Base-by-base conservation (phyloP, 768 basidiomycete species). In the Auricularia cornea region DNA sequence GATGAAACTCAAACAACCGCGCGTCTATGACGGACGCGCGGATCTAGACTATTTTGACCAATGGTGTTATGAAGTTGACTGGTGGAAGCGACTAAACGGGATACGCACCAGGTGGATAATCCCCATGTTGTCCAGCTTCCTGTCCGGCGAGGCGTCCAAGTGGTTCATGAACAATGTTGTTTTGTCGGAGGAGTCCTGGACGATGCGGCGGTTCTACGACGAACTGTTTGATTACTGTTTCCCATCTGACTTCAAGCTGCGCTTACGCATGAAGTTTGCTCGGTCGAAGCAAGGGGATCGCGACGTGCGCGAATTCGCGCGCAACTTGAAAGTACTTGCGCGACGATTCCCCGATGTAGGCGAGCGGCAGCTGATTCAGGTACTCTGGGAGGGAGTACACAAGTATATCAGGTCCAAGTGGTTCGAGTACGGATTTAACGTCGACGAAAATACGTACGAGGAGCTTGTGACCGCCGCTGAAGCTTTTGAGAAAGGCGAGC, bases 211-310 rank as follows among this genome's bases (percentile, higher is more conserved):
- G 2, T 78, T 78, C 63, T 77, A 76, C 59, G 28, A 61, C 3
- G 71, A 68, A 29, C 16, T 79, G 23, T 78, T 75, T 61, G 68
- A 77, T 29, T 74, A 74, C 26, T 76, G 77, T 35, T 79, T 78
- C 66, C 76, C 76, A 0, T 59, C 70, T 0, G 65, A 75, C 59
- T 77, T 70, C 51, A 32, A 67, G 0, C 40, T 68, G 11, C 59
- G 73, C 29, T 74, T 74, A 60, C 32, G 69, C 0, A 63, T 69
- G 3, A 71, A 72, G 28, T 64, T 80, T 0, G 54, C 66, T 0
- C 41, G 57, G 0, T 66, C 61, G 6, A 61, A 56, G 1, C 78
- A 80, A 51, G 63, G 68, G 1, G 59, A 70, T 2, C 70, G 68
- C 14, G 69, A 66, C 0, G 73, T 80, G 0, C 62, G 68, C 0